These are phyloP conservation scores for Amphicarpaea edgeworthii DNA, from an alignment of 306 rosid genomes.

Conservation along the genomic window DNA sequence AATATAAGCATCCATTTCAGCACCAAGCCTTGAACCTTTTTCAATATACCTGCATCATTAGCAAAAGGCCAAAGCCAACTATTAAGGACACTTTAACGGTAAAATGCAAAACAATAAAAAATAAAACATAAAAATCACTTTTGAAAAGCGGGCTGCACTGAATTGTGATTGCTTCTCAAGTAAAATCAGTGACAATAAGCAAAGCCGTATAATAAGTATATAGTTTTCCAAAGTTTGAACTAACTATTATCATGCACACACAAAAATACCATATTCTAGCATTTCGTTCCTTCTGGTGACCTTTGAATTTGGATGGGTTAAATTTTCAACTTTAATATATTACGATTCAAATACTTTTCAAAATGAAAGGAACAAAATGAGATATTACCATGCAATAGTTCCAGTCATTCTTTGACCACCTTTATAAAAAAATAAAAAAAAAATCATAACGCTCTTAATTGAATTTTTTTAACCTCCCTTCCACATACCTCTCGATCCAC, in stretches of 20 bases:
- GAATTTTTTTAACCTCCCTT: neutral
- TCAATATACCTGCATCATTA: constrained; percentile 61
- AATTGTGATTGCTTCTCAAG: constrained; percentile 15
- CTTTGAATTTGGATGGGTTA: neutral
- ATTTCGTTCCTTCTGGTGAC: neutral
- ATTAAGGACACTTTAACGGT: neutral
- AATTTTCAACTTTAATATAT: neutral
- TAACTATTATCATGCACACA: neutral
- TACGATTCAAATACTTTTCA: neutral
- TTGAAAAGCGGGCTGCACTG: constrained; percentile 11
- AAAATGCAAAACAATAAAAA: neutral
- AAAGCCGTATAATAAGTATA: neutral
- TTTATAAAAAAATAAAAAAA: neutral
- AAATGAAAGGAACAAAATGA: neutral
- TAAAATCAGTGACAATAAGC: constrained; percentile 9
- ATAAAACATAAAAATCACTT: no score
- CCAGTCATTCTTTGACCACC: neutral
- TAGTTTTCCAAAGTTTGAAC: constrained; percentile 20
- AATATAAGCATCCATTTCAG: constrained; percentile 58
- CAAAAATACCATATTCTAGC: neutral
- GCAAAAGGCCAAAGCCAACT: constrained; percentile 36
- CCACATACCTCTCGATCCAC: neutral
- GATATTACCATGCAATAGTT: neutral
- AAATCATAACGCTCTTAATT: neutral
- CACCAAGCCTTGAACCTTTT: constrained; percentile 49